Conservation (phyloP, 768 basidiomycete species). For the Dendrothele bispora region DNA sequence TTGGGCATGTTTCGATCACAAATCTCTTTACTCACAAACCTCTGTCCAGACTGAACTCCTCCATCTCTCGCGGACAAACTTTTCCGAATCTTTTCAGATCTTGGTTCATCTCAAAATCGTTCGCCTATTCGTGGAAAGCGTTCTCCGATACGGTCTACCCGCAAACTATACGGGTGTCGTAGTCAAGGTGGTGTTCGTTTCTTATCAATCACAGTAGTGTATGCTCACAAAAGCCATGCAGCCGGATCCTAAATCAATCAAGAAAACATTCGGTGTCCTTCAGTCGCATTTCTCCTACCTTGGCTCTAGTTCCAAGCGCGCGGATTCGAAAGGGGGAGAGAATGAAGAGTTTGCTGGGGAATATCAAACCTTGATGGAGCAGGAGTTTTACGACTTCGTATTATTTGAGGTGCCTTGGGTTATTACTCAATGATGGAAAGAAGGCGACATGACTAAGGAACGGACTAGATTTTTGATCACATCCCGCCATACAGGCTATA, state of each 20-base stretch:
- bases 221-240: constrained; percentile 26
- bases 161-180: constrained; percentile 84
- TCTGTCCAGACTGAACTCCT: constrained; percentile 82
- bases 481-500: constrained; percentile 9
- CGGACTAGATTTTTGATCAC: constrained; percentile 7
- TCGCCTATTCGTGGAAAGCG: constrained; percentile 91
- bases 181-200: constrained; percentile 54
- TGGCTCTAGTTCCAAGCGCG: constrained; percentile 59
- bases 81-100: constrained; percentile 94
- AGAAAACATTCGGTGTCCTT: constrained; percentile 74
- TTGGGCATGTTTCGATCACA: constrained; percentile 20
- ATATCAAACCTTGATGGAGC: constrained; percentile 90
- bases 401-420: constrained; percentile 94
- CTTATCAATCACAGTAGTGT: not conserved
- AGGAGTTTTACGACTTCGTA: constrained; percentile 95
- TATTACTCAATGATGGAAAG: constrained; percentile 58
- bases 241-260: constrained; percentile 85
- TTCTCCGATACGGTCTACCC: constrained; percentile 92
- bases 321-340: constrained; percentile 41
- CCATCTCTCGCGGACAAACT: constrained; percentile 88
- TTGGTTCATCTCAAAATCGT: constrained; percentile 92
- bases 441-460: no score
- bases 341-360: constrained; percentile 83
- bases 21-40: not conserved
- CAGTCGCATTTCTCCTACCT: constrained; percentile 83